Percentiles rank a stretch among this genome's conserved stretches.
phyloP scores from a whole-genome alignment of 1,139 yeast species.

The Taiozyma sp. region DNA sequence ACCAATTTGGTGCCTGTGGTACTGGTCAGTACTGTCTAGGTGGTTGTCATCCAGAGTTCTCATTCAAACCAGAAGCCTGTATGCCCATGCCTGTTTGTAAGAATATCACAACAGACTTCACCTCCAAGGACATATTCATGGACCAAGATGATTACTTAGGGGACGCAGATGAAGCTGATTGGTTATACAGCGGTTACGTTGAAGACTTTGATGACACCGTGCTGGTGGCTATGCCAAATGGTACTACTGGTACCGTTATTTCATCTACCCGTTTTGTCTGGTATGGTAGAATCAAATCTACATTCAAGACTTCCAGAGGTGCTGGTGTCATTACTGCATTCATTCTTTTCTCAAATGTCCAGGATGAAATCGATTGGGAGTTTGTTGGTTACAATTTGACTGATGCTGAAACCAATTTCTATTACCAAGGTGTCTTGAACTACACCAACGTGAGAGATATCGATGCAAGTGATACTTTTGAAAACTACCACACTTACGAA shows the following conservation, averaged over 20 bases:
- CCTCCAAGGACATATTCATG: slow-evolving; percentile 29
- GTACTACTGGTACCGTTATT: slow-evolving; percentile 75
- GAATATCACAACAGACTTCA: slow-evolving; percentile 34
- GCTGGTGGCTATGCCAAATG: slow-evolving; percentile 73
- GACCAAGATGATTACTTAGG: slow-evolving; percentile 52
- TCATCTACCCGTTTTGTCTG: slow-evolving; percentile 78
- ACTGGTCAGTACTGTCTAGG: slow-evolving; percentile 76
- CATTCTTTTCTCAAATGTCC: slow-evolving; percentile 77
- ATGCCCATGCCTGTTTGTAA: slow-evolving; percentile 58
- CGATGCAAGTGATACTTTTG: slow-evolving; percentile 49
- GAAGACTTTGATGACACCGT: slow-evolving; percentile 45
- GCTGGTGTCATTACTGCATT: slow-evolving; percentile 85
- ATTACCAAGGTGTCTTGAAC: slow-evolving; percentile 68
- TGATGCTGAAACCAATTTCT: slow-evolving; percentile 71
- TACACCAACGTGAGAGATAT: slow-evolving; percentile 54
- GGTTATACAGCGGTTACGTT: slow-evolving; percentile 73
- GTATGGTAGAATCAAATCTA: slow-evolving; percentile 79
- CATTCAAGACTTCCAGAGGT: slow-evolving; percentile 67
- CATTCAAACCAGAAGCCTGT: slow-evolving; percentile 45
- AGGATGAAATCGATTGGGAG: slow-evolving; percentile 90
- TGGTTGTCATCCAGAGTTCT: slow-evolving; percentile 58
- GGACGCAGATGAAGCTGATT: slow-evolving; percentile 59
- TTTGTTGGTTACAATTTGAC: slow-evolving; percentile 71
- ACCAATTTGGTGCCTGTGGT: slow-evolving; percentile 83
- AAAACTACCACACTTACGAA: slow-evolving; percentile 69